Evolutionary conservation across 1,284 basidiomycete genomes (phyloP).

Genomic region (Cutaneotrichosporon spelunceum): DNA sequence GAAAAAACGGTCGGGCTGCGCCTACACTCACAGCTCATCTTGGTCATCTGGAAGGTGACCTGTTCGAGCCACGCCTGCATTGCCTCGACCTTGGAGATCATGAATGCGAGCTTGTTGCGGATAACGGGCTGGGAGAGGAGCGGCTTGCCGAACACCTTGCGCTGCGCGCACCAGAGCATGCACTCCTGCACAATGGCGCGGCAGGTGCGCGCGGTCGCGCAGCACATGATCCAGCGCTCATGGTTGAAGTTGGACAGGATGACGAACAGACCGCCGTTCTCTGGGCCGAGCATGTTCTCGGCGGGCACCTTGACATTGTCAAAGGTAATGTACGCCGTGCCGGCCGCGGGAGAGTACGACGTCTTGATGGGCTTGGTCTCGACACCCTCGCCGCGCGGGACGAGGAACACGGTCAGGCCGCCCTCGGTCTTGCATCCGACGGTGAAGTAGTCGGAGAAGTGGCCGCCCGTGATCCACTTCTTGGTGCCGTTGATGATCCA

Average conservation of each 20-base stretch:
- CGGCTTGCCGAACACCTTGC: constrained; percentile 80
- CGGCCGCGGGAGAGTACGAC: constrained; percentile 72
- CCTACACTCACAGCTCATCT: constrained; percentile 55
- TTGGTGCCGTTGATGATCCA: constrained; percentile 83
- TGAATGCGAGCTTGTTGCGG: constrained; percentile 74
- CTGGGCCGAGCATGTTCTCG: constrained; percentile 78
- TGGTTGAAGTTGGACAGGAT: constrained; percentile 57
- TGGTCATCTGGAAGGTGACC: constrained; percentile 86
- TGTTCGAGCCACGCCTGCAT: constrained; percentile 86
- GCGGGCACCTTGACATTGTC: constrained; percentile 82
- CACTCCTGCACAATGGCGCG: constrained; percentile 51
- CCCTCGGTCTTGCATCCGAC: constrained; percentile 55
- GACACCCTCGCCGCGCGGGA: constrained; percentile 73
- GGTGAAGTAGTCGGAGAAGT: constrained; percentile 51
- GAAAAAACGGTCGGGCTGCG: no score
- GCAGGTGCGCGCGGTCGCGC: constrained; percentile 43
- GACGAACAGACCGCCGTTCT: constrained; percentile 76
- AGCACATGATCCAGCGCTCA: constrained; percentile 52
- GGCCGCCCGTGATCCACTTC: constrained; percentile 89
- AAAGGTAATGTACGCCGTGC: constrained; percentile 72
- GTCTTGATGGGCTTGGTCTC: constrained; percentile 85
- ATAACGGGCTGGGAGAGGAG: constrained; percentile 78
- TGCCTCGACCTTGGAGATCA: constrained; percentile 80
- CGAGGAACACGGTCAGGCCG: constrained; percentile 81
- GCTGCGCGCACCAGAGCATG: constrained; percentile 65